Conservation (phyloP, 2,329 filamentous ascomycete species). For the Colletotrichum higginsianum region DNA sequence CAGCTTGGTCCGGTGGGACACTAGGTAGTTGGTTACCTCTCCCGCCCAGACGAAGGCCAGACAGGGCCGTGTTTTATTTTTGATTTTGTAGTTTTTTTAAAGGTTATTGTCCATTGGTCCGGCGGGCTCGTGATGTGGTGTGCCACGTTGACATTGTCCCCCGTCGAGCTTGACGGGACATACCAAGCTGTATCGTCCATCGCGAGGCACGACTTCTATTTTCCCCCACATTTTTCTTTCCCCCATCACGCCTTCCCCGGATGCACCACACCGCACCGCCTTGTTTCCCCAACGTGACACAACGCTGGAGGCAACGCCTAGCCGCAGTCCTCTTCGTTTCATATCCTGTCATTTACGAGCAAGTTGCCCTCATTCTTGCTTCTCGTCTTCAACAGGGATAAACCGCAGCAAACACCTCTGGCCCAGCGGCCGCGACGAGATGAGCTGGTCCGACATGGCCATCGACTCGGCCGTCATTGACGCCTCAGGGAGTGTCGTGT, state of each 20-base stretch:
- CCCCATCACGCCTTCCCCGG: background rate
- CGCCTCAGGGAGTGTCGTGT: constrained; percentile 67
- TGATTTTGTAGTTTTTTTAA: background rate
- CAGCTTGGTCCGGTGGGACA: background rate
- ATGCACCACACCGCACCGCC: background rate
- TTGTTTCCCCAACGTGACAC: background rate
- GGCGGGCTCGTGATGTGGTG: background rate
- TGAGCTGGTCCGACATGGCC: constrained; percentile 77
- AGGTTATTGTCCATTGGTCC: background rate
- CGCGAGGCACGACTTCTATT: background rate
- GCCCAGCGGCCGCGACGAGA: constrained; percentile 74
- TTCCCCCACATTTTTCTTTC: too few relatives aligned
- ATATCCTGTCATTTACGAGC: background rate
- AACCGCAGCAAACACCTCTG: constrained; percentile 72
- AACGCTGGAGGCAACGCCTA: background rate
- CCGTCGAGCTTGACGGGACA: background rate
- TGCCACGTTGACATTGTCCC: background rate
- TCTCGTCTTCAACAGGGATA: constrained; percentile 48
- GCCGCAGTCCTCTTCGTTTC: background rate
- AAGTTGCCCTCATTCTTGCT: constrained; percentile 15
- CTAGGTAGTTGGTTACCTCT: background rate
- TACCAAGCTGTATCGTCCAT: constrained; percentile 8
- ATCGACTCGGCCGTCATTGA: constrained; percentile 70
- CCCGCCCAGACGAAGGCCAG: background rate
- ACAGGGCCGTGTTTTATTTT: background rate